These are phyloP conservation scores for Podila minutissima DNA, from an alignment of 192 early-diverging fungal genomes.

Conservation along the genomic window DNA sequence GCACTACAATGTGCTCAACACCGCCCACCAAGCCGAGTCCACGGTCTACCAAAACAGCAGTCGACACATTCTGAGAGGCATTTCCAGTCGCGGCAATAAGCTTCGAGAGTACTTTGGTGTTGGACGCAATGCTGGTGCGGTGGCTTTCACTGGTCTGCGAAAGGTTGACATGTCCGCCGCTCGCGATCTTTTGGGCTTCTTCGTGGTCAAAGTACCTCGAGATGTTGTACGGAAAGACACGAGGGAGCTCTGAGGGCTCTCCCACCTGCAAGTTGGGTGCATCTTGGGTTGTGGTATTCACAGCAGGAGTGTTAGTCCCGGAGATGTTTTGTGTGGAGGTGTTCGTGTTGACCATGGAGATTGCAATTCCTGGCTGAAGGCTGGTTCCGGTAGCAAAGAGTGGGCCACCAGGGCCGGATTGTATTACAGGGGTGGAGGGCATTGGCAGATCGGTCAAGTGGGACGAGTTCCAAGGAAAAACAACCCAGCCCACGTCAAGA, in stretches of 20 bases:
- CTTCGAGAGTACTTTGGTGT: constrained; percentile 43
- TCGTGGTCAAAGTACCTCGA: constrained; percentile 48
- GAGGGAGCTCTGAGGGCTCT: neutral
- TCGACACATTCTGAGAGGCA: constrained; percentile 15
- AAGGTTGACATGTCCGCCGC: constrained; percentile 31
- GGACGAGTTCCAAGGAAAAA: constrained; percentile 70
- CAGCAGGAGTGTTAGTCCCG: constrained; percentile 1
- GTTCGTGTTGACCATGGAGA: constrained; percentile 16
- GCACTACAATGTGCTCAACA: constrained; percentile 70
- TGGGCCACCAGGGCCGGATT: neutral
- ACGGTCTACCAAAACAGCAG: constrained; percentile 52
- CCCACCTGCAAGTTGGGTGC: neutral
- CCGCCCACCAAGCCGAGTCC: constrained; percentile 48
- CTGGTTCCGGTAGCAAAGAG: constrained; percentile 6
- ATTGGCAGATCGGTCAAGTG: constrained; percentile 30
- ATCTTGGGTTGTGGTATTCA: neutral
- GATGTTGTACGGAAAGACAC: constrained; percentile 30
- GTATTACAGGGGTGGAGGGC: neutral
- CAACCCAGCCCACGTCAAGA: constrained; percentile 68
- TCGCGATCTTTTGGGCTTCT: constrained; percentile 49
- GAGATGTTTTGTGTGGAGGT: neutral
- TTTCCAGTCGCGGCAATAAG: constrained; percentile 36
- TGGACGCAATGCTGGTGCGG: constrained; percentile 75
- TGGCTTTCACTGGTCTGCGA: constrained; percentile 65
- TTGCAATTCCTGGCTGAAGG: constrained; percentile 17